Conservation (phyloP, 768 basidiomycete species). For the Gyrodon lividus region DNA sequence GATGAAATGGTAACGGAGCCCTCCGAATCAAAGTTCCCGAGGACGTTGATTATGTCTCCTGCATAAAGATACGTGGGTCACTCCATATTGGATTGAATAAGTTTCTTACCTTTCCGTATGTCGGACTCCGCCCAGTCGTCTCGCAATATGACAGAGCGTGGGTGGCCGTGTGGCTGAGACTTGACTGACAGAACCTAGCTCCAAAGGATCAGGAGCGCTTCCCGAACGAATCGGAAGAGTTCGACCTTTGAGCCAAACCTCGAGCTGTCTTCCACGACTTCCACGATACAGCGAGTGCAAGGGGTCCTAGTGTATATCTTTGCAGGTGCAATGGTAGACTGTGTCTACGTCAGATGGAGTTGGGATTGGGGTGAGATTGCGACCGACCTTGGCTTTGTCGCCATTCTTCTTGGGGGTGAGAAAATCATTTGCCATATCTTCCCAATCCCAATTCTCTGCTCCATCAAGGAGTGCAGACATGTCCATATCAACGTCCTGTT, state of each 20-base stretch:
- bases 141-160: constrained; percentile 54
- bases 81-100: background rate
- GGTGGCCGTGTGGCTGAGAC: constrained; percentile 38
- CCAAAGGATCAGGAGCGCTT: background rate
- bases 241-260: constrained; percentile 26
- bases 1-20: constrained; percentile 58
- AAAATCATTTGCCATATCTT: constrained; percentile 50
- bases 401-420: constrained; percentile 45
- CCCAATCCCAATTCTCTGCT: constrained; percentile 70
- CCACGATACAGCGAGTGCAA: constrained; percentile 58
- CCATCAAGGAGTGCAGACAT: constrained; percentile 55
- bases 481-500: constrained; percentile 37
- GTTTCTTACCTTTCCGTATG: constrained; percentile 54
- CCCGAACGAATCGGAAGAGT: background rate
- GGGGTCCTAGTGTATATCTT: constrained; percentile 30
- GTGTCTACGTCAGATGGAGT: constrained; percentile 2
- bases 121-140: constrained; percentile 79
- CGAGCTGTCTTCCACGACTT: constrained; percentile 40
- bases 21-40: constrained; percentile 48
- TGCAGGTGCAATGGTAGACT: constrained; percentile 17
- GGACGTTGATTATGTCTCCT: constrained; percentile 83
- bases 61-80: background rate
- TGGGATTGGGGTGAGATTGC: no score
- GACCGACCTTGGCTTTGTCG: constrained; percentile 20
- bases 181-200: constrained; percentile 52